These are phyloP conservation scores for Aethionema arabicum DNA, from an alignment of 345 rosid genomes.

Conservation along the genomic window DNA sequence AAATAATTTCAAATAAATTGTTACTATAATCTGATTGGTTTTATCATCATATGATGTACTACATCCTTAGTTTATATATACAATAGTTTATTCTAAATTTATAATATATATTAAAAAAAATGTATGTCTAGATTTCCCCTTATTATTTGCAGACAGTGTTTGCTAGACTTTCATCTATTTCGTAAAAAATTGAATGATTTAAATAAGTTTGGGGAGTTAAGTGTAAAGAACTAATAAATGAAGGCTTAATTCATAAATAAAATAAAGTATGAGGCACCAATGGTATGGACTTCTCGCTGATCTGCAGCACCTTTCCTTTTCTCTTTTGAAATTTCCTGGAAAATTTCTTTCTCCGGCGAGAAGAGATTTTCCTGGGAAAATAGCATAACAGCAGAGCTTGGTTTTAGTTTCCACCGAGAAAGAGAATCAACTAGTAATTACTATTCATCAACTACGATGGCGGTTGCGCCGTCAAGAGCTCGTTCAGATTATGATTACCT, in stretches of 20 bases:
- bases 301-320: constrained; percentile 1
- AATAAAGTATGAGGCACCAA: constrained; percentile 27
- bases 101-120: no score
- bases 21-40: no score
- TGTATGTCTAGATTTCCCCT: no score
- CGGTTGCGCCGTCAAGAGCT: constrained; percentile 51
- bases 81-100: no score
- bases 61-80: no score
- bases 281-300: not conserved
- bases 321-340: constrained; percentile 14
- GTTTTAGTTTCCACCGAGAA: not conserved
- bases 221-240: not conserved
- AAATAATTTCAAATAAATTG: no score
- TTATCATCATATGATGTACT: no score
- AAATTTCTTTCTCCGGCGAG: constrained; percentile 22
- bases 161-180: no score
- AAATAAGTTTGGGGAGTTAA: constrained; percentile 9
- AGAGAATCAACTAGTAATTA: not conserved
- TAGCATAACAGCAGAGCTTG: not conserved
- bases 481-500: constrained; percentile 57
- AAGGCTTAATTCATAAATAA: constrained; percentile 1
- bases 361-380: constrained; percentile 20
- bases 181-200: not conserved
- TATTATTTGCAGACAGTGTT: no score
- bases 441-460: constrained; percentile 32